Evolutionary conservation across 371 early-diverging fungal genomes (phyloP).

Genomic region (Chytridium lagenaria): DNA sequence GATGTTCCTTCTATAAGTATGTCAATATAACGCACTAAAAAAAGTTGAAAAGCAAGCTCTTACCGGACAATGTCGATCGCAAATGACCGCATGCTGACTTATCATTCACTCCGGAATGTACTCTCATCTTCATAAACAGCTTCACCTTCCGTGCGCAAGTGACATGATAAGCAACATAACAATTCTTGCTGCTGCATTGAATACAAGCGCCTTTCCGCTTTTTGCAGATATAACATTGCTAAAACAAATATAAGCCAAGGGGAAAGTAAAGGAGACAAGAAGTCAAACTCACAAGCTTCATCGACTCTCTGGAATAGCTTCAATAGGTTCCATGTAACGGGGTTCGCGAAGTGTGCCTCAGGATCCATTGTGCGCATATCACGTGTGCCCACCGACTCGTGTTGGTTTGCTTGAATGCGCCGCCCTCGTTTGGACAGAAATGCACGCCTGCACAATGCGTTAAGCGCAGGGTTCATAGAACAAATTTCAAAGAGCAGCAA

Average conservation of each 20-base stretch:
- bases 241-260: constrained; percentile 17
- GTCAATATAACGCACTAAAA: not conserved
- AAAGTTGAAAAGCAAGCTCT: constrained; percentile 11
- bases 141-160: constrained; percentile 91
- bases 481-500: too few species aligned
- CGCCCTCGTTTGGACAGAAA: constrained; percentile 93
- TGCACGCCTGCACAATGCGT: constrained; percentile 71
- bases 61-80: constrained; percentile 86
- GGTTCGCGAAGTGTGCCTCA: constrained; percentile 89
- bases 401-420: constrained; percentile 96
- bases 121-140: constrained; percentile 82
- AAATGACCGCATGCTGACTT: constrained; percentile 70
- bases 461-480: too few species aligned
- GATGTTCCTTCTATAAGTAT: constrained; percentile 65
- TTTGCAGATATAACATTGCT: constrained; percentile 88
- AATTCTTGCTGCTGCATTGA: constrained; percentile 89
- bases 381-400: constrained; percentile 95
- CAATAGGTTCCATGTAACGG: constrained; percentile 98
- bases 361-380: constrained; percentile 97
- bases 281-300: constrained; percentile 80
- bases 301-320: constrained; percentile 84
- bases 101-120: constrained; percentile 41
- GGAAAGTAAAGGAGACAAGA: not conserved
- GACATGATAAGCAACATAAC: constrained; percentile 91
- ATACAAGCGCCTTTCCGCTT: constrained; percentile 89